Evolutionary conservation across 441 rosid species (phyloP).

Genomic region (Manihot esculenta): DNA sequence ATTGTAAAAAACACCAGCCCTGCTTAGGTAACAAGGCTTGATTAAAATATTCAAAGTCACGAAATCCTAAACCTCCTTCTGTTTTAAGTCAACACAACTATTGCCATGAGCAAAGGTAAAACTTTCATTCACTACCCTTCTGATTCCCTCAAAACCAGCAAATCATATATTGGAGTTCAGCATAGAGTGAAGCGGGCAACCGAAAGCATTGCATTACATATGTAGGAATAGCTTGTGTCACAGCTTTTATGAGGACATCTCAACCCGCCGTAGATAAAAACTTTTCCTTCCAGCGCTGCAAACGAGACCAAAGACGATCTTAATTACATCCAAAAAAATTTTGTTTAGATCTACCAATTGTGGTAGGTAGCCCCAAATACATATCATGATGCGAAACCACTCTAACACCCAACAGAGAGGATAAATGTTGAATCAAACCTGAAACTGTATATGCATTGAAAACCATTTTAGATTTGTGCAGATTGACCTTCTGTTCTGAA

Average conservation of each 20-base stretch:
- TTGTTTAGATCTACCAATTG: background rate
- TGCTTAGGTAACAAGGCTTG: background rate
- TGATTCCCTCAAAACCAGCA: background rate
- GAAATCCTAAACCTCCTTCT: background rate
- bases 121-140: background rate
- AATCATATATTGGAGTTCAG: background rate
- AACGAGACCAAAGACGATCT: background rate
- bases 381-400: too few relatives aligned
- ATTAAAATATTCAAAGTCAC: background rate
- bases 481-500: background rate
- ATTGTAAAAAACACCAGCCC: too few relatives aligned
- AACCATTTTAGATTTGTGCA: background rate
- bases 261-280: background rate
- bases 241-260: background rate
- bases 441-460: background rate
- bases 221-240: background rate
- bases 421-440: background rate
- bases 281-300: background rate
- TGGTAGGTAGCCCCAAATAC: background rate
- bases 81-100: too few relatives aligned
- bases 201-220: background rate
- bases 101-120: too few relatives aligned
- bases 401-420: background rate
- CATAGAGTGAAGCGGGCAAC: background rate
- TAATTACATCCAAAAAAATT: background rate